Percentiles rank a stretch among this genome's conserved stretches.
Evolutionary conservation across 495 filamentous ascomycete species (phyloP).

Genomic region (Entonaema liquescens): DNA sequence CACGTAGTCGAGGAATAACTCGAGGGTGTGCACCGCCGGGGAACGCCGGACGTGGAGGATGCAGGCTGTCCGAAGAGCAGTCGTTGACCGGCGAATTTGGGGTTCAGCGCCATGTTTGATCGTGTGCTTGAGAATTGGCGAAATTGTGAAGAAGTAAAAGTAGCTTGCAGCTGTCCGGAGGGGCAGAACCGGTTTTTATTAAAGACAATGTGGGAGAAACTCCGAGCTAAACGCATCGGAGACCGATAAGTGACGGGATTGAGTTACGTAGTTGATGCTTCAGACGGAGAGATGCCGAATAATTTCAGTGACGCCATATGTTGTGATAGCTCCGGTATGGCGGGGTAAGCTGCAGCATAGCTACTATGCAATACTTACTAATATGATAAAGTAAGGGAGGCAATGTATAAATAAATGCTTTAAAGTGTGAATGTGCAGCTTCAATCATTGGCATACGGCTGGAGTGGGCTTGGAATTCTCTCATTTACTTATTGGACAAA

Average conservation of each 20-base stretch:
- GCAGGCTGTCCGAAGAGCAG: slow-evolving; percentile 52
- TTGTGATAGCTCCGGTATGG: slow-evolving; percentile 9
- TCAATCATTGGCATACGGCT: neutral
- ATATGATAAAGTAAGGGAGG: neutral
- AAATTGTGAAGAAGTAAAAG: neutral
- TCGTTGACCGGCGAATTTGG: slow-evolving; percentile 78
- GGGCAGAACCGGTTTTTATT: slow-evolving; percentile 6
- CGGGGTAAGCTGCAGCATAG: slow-evolving; percentile 6
- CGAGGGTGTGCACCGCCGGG: slow-evolving; percentile 73
- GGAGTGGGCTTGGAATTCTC: neutral
- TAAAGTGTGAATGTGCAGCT: neutral
- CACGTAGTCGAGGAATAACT: slow-evolving; percentile 87
- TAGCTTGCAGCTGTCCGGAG: neutral
- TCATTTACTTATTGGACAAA: neutral
- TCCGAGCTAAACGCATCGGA: slow-evolving; percentile 35
- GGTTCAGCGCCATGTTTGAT: slow-evolving; percentile 73
- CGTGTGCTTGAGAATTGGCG: slow-evolving; percentile 20
- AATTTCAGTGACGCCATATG: slow-evolving; percentile 28
- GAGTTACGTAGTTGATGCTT: neutral
- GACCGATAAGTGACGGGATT: slow-evolving; percentile 22
- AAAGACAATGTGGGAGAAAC: slow-evolving; percentile 26
- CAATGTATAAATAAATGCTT: neutral
- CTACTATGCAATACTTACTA: neutral
- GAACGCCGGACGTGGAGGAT: slow-evolving; percentile 47
- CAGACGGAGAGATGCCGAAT: slow-evolving; percentile 7